Conservation (phyloP, 305 asterid species). For the Ajuga reptans region DNA sequence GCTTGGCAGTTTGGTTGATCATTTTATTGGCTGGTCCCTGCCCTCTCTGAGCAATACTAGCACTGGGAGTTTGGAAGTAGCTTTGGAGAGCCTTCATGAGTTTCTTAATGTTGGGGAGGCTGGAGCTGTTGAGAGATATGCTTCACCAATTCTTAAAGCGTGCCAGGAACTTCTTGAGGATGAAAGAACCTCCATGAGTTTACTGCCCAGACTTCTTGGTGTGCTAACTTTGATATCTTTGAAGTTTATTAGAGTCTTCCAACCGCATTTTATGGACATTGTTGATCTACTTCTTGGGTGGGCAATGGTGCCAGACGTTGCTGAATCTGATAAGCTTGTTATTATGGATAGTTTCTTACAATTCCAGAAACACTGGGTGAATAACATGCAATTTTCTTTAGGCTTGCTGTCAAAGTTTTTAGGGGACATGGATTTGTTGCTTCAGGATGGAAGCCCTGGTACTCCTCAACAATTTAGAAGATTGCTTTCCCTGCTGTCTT, state of each 20-base stretch:
- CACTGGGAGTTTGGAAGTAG: slow-evolving; percentile 61
- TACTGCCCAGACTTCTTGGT: slow-evolving; percentile 67
- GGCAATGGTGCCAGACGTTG: slow-evolving; percentile 86
- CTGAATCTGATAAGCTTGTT: slow-evolving; percentile 65
- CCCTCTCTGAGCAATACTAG: slow-evolving; percentile 56
- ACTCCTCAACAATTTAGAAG: slow-evolving; percentile 80
- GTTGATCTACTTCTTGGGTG: slow-evolving; percentile 98
- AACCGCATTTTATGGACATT: slow-evolving; percentile 89
- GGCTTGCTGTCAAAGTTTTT: slow-evolving; percentile 89
- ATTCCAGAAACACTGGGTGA: slow-evolving; percentile 97
- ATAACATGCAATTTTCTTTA: slow-evolving; percentile 85
- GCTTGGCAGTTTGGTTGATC: slow-evolving; percentile 64
- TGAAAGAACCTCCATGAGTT: slow-evolving; percentile 82
- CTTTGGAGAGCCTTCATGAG: slow-evolving; percentile 78
- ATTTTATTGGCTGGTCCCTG: slow-evolving; percentile 89
- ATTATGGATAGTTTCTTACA: slow-evolving; percentile 95
- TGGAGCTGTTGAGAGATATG: slow-evolving; percentile 85
- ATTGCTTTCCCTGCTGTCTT: slow-evolving; percentile 64
- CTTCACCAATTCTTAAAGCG: slow-evolving; percentile 85
- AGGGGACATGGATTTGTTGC: slow-evolving; percentile 90
- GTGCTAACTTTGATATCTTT: slow-evolving; percentile 69
- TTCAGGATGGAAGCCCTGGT: slow-evolving; percentile 83
- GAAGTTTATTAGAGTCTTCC: slow-evolving; percentile 88
- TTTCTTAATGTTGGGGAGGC: slow-evolving; percentile 85
- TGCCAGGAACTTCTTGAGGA: slow-evolving; percentile 99